A percentile compares a stretch with the other conserved stretches of the same genome.
Evolutionary conservation across 176 grass and related monocot genomes (phyloP).

Genomic region (Aegilops umbellulata): DNA sequence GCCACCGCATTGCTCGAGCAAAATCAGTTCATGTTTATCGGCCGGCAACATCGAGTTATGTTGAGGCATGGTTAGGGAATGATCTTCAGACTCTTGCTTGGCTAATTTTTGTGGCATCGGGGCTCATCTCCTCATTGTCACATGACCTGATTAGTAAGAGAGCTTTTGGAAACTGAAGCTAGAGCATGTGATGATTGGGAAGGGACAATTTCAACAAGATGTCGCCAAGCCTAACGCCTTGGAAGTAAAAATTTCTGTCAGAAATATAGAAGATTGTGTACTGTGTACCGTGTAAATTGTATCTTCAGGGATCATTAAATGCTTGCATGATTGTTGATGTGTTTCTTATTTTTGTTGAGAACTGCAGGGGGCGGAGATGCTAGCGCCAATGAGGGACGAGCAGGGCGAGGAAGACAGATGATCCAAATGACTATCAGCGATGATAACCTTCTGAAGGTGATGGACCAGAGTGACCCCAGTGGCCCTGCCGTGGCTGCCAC

Average conservation of each 20-base stretch:
- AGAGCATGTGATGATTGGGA: conserved; percentile 82
- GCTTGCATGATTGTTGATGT: neutral
- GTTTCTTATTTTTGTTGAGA: neutral
- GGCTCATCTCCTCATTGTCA: too few species aligned
- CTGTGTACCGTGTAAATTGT: too few species aligned
- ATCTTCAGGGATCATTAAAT: neutral
- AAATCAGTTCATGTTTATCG: conserved; percentile 80
- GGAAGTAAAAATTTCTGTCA: conserved; percentile 19
- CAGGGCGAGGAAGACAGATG: conserved; percentile 66
- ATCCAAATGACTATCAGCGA: conserved; percentile 71
- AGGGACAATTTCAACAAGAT: conserved; percentile 85
- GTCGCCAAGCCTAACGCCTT: conserved; percentile 51
- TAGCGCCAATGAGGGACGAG: conserved; percentile 72
- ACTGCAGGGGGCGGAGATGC: conserved; percentile 55
- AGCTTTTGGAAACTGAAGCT: conserved; percentile 81
- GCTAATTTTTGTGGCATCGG: neutral
- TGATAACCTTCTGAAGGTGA: conserved; percentile 52
- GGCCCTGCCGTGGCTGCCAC: neutral
- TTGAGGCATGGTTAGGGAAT: conserved; percentile 50
- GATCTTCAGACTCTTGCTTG: neutral
- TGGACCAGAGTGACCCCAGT: conserved; percentile 58
- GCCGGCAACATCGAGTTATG: conserved; percentile 71
- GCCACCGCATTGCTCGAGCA: conserved; percentile 92
- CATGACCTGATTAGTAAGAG: too few species aligned
- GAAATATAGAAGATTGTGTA: too few species aligned